Evolutionary conservation across 2,329 filamentous ascomycete species (phyloP), one percentile per base, ranked within the genome.

Genomic region (Fusarium sp.): DNA sequence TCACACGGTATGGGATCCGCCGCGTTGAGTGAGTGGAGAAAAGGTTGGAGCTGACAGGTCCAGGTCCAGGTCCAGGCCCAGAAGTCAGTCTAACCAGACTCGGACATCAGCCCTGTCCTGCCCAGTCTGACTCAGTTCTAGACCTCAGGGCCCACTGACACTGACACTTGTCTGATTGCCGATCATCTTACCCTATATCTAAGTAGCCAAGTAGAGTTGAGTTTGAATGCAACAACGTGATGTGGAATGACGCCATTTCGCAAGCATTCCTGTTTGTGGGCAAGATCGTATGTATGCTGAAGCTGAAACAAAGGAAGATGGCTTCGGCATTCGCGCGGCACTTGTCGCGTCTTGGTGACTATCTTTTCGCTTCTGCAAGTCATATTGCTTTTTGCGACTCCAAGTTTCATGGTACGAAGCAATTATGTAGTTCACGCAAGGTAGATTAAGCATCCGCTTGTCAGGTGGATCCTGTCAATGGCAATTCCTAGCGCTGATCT

Each of bases 1-100:
- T 44, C 29, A 60, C 55, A 47, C 48, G 55, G 48, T 54, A 54
- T 47, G 32, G 51, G 43, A 27, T 38, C 34, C 18, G 30, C 40
- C 38, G 16, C 47, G 47, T 51, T 22, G 46, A 51, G 30, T 13
- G 24, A 54, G 63, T 66, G 63, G 62, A 59, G 60, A 46, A 46
- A 27, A 10, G 16, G 51, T 32, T 8, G 29, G 15, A 24, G 22
- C 16, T 44, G 5, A 20, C 16, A 27, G 32, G 32, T 34, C 32
- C 16, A 34, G 32, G 24, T 8, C 24, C 16, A 27, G 30, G 30
- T 34, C 32, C 8, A 34, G 32, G 24, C 5, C 24, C 22, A 53
- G 13, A 16, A 22, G n/a, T 5, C 27, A n/a, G 13, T 25, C 62
- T 61, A 66, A n/a, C 38, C 47, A n/a, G 10, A 47, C 47, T 49